Percentiles rank a stretch among this genome's conserved stretches.
phyloP scores from a whole-genome alignment of 176 grass and related monocot genomes.

The Pontederia paniculata region DNA sequence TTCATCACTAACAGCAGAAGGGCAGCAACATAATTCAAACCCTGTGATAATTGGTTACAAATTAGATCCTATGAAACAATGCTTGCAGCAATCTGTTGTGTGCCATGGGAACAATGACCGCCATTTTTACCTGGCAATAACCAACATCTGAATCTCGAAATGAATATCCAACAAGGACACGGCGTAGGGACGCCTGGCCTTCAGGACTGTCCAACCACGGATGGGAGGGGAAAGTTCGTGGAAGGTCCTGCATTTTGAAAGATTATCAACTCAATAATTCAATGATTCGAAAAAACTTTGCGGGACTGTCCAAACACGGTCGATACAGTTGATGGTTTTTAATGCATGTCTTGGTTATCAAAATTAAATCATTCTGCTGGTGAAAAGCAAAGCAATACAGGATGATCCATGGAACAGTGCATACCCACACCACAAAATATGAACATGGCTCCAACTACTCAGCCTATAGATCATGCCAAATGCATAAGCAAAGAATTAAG shows the following conservation, averaged over 20 bases:
- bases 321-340: too few species aligned
- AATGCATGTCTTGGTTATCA: too few species aligned
- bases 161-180: constrained; percentile 90
- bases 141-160: constrained; percentile 99
- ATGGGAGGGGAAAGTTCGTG: constrained; percentile 88
- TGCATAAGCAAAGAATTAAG: background rate
- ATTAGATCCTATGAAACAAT: background rate
- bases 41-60: constrained; percentile 25
- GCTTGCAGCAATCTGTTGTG: background rate
- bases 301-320: too few species aligned
- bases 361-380: too few species aligned
- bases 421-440: background rate
- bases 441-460: background rate
- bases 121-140: constrained; percentile 71
- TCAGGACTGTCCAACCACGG: constrained; percentile 76
- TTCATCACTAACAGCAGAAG: constrained; percentile 81
- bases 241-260: constrained; percentile 56
- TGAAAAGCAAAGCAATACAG: too few species aligned
- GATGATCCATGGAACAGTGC: too few species aligned
- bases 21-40: constrained; percentile 95
- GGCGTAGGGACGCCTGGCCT: constrained; percentile 77
- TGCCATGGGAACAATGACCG: background rate
- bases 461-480: background rate
- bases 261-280: background rate
- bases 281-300: background rate